These are phyloP conservation scores for Clonostachys solani DNA, from an alignment of 2,329 filamentous ascomycete genomes.

Conservation along the genomic window DNA sequence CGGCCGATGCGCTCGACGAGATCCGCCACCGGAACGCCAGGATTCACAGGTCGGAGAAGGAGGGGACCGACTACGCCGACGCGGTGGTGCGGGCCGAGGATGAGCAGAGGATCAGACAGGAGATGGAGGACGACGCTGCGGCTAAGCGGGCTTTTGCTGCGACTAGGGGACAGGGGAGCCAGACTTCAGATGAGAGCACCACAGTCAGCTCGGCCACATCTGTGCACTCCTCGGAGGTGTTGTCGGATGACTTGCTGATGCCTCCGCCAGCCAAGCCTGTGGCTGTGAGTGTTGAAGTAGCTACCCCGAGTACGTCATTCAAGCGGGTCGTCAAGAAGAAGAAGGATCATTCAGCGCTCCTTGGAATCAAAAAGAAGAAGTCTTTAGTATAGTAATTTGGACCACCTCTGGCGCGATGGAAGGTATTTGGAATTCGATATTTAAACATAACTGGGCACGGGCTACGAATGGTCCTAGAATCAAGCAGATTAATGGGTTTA, in stretches of 20 bases:
- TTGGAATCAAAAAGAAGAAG: constrained; percentile 87
- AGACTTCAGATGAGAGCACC: constrained; percentile 37
- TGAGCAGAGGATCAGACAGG: constrained; percentile 59
- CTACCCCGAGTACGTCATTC: constrained; percentile 58
- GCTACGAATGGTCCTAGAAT: too few relatives aligned
- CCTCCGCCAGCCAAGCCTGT: constrained; percentile 9
- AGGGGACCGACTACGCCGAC: constrained; percentile 58
- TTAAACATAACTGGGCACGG: too few relatives aligned
- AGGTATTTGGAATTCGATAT: too few relatives aligned
- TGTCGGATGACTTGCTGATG: constrained; percentile 9
- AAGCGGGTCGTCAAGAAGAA: constrained; percentile 80
- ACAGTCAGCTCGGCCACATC: constrained; percentile 10
- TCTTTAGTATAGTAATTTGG: constrained; percentile 39
- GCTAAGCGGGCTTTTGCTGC: constrained; percentile 74
- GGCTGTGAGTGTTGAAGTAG: constrained; percentile 15
- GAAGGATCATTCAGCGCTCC: constrained; percentile 68
- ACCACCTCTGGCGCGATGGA: neutral
- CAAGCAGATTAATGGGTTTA: too few relatives aligned
- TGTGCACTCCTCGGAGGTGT: neutral
- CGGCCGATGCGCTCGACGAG: constrained; percentile 93
- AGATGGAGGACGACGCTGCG: constrained; percentile 79
- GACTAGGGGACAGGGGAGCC: constrained; percentile 45
- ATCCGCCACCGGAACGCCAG: constrained; percentile 89
- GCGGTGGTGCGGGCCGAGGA: constrained; percentile 50
- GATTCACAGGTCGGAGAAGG: constrained; percentile 70